phyloP scores from a whole-genome alignment of 352 stramenopile genomes.

The Peronosclerospora sorghi region DNA sequence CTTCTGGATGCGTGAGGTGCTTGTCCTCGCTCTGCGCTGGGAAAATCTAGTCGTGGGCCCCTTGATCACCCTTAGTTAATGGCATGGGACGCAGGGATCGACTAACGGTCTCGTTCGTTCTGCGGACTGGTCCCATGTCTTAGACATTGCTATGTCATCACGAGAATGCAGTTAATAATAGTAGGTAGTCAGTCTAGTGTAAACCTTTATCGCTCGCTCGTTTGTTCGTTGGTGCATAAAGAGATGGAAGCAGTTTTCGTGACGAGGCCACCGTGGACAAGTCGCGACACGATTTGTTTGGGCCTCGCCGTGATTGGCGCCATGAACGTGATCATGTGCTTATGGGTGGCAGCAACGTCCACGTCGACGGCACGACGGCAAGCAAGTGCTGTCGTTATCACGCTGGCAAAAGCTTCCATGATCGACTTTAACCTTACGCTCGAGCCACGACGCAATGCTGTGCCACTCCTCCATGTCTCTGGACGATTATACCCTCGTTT shows the following conservation, averaged over 20 bases:
- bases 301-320: slow-evolving; percentile 16
- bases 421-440: slow-evolving; percentile 28
- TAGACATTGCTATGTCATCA: background rate
- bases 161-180: background rate
- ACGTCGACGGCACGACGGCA: slow-evolving; percentile 13
- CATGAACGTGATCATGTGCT: slow-evolving; percentile 22
- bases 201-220: slow-evolving; percentile 4
- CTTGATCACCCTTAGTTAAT: slow-evolving; percentile 31
- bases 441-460: slow-evolving; percentile 2
- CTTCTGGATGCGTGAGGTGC: slow-evolving; percentile 52
- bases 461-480: slow-evolving; percentile 10
- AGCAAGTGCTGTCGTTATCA: slow-evolving; percentile 12
- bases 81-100: slow-evolving; percentile 8
- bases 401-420: slow-evolving; percentile 13
- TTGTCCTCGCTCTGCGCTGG: slow-evolving; percentile 39
- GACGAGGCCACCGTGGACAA: slow-evolving; percentile 12
- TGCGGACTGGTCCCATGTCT: background rate
- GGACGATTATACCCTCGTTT: slow-evolving; percentile 17
- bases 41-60: slow-evolving; percentile 43
- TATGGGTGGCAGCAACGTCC: slow-evolving; percentile 16
- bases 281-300: slow-evolving; percentile 18
- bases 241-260: slow-evolving; percentile 9
- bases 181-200: background rate
- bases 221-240: background rate
- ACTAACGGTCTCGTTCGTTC: background rate